Evolutionary conservation across 78 protist species (phyloP).

Genomic region (Protostelium mycophagum): DNA sequence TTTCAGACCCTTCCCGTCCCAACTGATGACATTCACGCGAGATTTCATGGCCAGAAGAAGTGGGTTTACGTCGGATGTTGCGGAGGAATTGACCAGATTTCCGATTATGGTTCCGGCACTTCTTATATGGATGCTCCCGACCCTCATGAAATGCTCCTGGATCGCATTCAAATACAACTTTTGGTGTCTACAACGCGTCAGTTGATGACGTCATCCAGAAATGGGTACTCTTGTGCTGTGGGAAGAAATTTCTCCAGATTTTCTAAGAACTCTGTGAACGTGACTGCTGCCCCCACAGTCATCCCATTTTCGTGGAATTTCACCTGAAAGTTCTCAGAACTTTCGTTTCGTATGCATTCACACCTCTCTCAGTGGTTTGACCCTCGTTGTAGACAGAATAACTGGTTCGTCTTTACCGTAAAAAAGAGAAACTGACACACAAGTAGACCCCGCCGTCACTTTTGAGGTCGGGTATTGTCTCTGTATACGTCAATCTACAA

Average conservation of each 20-base stretch:
- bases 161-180: conserved; percentile 16
- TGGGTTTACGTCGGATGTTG: conserved; percentile 87
- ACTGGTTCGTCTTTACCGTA: background rate
- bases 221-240: background rate
- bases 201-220: background rate
- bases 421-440: background rate
- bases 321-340: background rate
- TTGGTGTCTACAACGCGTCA: background rate
- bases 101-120: conserved; percentile 82
- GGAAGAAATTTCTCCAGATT: background rate
- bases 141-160: conserved; percentile 68
- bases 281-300: conserved; percentile 51
- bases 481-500: too few relatives aligned
- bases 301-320: conserved; percentile 14
- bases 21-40: background rate
- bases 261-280: conserved; percentile 36
- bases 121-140: conserved; percentile 83
- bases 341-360: background rate
- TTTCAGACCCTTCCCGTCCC: too few relatives aligned
- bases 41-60: conserved; percentile 42
- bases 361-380: background rate
- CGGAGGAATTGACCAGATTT: conserved; percentile 78
- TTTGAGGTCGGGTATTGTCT: background rate
- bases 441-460: background rate
- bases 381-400: background rate